phyloP scores from a whole-genome alignment of 768 basidiomycete genomes.

The Postia placenta region DNA sequence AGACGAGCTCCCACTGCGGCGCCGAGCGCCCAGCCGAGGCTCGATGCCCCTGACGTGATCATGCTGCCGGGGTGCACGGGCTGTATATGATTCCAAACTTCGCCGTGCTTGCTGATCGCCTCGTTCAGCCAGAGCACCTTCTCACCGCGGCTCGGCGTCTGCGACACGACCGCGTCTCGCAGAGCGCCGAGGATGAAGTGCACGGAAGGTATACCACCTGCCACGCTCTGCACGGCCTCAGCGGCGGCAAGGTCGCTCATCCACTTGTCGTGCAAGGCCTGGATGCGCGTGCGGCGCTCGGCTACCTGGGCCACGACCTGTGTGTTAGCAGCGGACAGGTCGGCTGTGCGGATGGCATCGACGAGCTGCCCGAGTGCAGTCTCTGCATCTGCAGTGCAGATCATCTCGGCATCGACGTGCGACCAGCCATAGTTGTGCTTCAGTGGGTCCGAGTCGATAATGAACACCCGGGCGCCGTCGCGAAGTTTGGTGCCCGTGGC shows the following conservation, averaged over 20 bases:
- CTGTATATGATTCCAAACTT: slow-evolving; percentile 53
- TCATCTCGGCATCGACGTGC: slow-evolving; percentile 49
- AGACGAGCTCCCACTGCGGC: slow-evolving; percentile 55
- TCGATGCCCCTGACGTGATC: slow-evolving; percentile 54
- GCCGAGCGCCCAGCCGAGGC: slow-evolving; percentile 64
- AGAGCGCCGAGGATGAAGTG: slow-evolving; percentile 39
- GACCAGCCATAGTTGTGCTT: slow-evolving; percentile 44
- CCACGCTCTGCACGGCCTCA: slow-evolving; percentile 9
- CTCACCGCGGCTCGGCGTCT: slow-evolving; percentile 32
- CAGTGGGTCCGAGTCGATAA: slow-evolving; percentile 60
- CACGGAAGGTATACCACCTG: slow-evolving; percentile 10
- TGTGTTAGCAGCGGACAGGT: background rate
- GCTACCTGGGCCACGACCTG: background rate
- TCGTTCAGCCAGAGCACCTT: slow-evolving; percentile 54
- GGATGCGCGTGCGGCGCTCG: slow-evolving; percentile 3
- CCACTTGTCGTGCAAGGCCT: slow-evolving; percentile 10
- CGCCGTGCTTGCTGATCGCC: slow-evolving; percentile 48
- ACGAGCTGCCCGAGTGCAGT: slow-evolving; percentile 46
- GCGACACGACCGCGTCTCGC: slow-evolving; percentile 32
- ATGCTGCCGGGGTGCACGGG: slow-evolving; percentile 45
- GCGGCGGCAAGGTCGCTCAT: slow-evolving; percentile 15
- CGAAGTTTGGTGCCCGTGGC: slow-evolving; percentile 36
- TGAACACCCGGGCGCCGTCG: slow-evolving; percentile 43
- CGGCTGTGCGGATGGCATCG: slow-evolving; percentile 21
- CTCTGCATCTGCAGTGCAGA: slow-evolving; percentile 52